Evolutionary conservation across 257 asterid species (phyloP), one percentile per base, ranked within the genome.

Genomic region (Verbena officinalis): DNA sequence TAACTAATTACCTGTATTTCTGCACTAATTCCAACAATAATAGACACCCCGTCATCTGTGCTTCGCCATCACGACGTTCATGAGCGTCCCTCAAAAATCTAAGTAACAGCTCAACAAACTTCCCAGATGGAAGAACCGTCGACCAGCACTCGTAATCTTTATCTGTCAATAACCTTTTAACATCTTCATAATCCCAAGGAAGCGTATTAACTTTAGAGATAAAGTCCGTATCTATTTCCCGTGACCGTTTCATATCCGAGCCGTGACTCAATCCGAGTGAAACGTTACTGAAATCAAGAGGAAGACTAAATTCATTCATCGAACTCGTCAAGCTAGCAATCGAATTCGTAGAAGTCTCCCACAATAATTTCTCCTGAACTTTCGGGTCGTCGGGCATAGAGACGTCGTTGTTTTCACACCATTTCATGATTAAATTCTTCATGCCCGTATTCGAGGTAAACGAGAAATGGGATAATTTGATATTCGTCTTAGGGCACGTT

Each of bases 321-420:
- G 95, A 90, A 67, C 79, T 84, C 64, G 81, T 75, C 71, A 90
- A 80, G 80, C 97, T 93, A 46, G 83, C 85, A 45, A 87, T 68
- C 50, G 96, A 88, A 70, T 64, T 80, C 30, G 65, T 53, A 43
- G 99, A 86, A 59, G 64, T 60, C 40, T 93, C 96, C 81, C 74
- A 69, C 5, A 22, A 40, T 12, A 22, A 40, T 12, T 62, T 59
- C 57, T 71, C 78, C 31, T 73, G 81, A 44, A 55, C 17, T 63
- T 68, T 68, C 0, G 87, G 90, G 48, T 86, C 85, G 48, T 86
- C 85, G 4, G 88, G 72, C 74, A 84, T 40, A 6, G 82, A 69
- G 31, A 81, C 72, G 23, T 67, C 59, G 50, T 81, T 68, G 13
- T 51, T 55, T 13, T 76, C 50, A 48, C 95, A 83, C 96, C 99